Evolutionary conservation across 73 alveolate genomes (phyloP), one percentile per base, ranked within the genome.

Genomic region (Vitrella brassicaformis): DNA sequence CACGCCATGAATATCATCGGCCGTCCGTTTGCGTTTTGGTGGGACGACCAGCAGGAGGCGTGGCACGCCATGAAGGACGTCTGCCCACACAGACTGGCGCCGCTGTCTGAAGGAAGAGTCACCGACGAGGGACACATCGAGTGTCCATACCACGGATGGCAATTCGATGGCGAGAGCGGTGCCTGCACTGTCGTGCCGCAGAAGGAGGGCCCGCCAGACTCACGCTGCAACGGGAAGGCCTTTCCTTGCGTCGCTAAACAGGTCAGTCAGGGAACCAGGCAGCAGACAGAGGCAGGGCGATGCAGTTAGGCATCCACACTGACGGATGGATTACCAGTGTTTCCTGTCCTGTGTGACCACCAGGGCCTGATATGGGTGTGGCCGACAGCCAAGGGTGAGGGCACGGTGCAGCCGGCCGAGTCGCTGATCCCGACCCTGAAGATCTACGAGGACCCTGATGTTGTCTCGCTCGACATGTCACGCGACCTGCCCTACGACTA

Each of bases 91-190:
- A 67, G 80, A 29, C 27, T 71, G 26, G 80, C 47, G 18, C 27
- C 70, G 10, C 71, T 72, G 39, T 72, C 80, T 0, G 80, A 72
- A 46, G 80, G 80, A 0, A 71, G 80, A 14, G 8, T 72, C 70
- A 71, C 27, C 31, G 68, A 39, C 0, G 18, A 47, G 10, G 79
- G 79, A 4, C 79, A 71, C 47, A 22, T 72, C 66, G 71, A 72
- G 29, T 72, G 80, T n/a, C 80, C 80, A 19, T 72, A 72, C 39
- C 80, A 72, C 30, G 80, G 80, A 67, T 72, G 80, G 80, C 30
- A 71, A 10, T 72, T 72, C 28, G 66, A 72, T 30, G 80, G 80
- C 1, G n/a, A 8, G 31, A 47, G 71, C 28, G 79, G 79, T 25
- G 31, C 71, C 9, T 66, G 71, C 31, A 30, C 26, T 26, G 28